Evolutionary conservation across 2,329 filamentous ascomycete genomes (phyloP).

Genomic region (Hymenoscyphus scutula): DNA sequence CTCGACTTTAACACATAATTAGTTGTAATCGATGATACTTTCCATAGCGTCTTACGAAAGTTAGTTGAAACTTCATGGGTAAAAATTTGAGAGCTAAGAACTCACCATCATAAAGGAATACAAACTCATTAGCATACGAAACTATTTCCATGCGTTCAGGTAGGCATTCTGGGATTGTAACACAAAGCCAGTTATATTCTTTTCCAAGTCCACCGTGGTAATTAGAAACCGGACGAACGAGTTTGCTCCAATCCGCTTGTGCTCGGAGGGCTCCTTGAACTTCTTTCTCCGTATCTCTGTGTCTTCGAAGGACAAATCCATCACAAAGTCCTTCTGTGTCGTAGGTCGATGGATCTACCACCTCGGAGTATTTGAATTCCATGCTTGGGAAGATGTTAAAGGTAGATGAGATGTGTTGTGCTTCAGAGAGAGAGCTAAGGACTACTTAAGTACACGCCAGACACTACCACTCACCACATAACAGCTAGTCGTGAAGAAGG

Average conservation of each 20-base stretch:
- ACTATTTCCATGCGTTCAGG: slow-evolving; percentile 13
- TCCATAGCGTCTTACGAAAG: no score
- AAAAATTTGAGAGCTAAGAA: background rate
- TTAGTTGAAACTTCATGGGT: no score
- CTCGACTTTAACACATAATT: no score
- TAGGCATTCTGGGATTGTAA: slow-evolving; percentile 10
- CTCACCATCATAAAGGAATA: slow-evolving; percentile 15
- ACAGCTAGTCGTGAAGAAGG: no score
- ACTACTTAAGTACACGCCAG: no score
- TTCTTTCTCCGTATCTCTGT: background rate
- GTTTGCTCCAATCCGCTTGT: slow-evolving; percentile 9
- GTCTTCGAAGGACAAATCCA: slow-evolving; percentile 7
- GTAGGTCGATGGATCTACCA: slow-evolving; percentile 7
- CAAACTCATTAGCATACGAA: slow-evolving; percentile 13
- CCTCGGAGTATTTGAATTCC: slow-evolving; percentile 11
- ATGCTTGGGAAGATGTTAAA: background rate
- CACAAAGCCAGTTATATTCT: background rate
- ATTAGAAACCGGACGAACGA: slow-evolving; percentile 4
- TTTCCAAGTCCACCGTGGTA: slow-evolving; percentile 36
- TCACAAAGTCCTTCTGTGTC: slow-evolving; percentile 13
- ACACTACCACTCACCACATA: no score
- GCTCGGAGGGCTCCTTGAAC: slow-evolving; percentile 2
- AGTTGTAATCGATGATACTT: no score
- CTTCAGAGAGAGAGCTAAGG: no score
- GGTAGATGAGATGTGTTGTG: no score